Percentiles rank a stretch among this genome's conserved stretches.
These are phyloP conservation scores for Phaeoacremonium minimum DNA, from an alignment of 2,329 filamentous ascomycete genomes.

Conservation along the genomic window DNA sequence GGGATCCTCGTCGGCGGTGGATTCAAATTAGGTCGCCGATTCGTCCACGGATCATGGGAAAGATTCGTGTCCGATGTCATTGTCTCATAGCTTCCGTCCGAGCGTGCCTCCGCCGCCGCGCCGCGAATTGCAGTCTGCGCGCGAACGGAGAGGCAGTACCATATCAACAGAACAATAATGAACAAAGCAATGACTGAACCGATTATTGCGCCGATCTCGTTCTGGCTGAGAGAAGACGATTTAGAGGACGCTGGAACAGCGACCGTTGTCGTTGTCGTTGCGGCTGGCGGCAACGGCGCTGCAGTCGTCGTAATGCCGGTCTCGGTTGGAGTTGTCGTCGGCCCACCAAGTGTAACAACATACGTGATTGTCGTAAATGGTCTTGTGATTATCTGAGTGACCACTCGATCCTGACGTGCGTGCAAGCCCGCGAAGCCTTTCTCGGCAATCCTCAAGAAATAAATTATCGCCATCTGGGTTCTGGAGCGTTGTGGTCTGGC, in stretches of 20 bases:
- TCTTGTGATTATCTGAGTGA: slow-evolving; percentile 30
- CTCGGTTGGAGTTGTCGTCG: slow-evolving; percentile 6
- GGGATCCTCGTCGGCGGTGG: slow-evolving; percentile 34
- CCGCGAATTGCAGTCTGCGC: neutral
- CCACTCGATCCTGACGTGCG: slow-evolving; percentile 14
- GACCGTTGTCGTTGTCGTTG: slow-evolving; percentile 10
- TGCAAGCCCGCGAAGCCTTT: neutral
- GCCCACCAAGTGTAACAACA: slow-evolving; percentile 23
- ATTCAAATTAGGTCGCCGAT: slow-evolving; percentile 7
- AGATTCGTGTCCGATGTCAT: neutral
- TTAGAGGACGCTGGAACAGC: slow-evolving; percentile 2
- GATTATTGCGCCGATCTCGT: slow-evolving; percentile 35
- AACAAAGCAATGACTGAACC: slow-evolving; percentile 32
- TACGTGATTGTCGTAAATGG: slow-evolving; percentile 30
- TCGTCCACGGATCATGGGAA: neutral
- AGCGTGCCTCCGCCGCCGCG: slow-evolving; percentile 1
- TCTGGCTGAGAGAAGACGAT: slow-evolving; percentile 22
- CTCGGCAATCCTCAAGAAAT: neutral
- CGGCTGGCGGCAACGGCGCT: slow-evolving; percentile 7
- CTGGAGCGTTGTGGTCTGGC: neutral
- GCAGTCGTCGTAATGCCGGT: too few species aligned
- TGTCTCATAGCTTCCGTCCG: neutral
- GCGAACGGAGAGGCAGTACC: slow-evolving; percentile 20
- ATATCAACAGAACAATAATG: slow-evolving; percentile 24
- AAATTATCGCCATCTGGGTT: neutral